Evolutionary conservation across 768 basidiomycete species (phyloP), one percentile per base, ranked within the genome.

Genomic region (Pleurotus eryngii): DNA sequence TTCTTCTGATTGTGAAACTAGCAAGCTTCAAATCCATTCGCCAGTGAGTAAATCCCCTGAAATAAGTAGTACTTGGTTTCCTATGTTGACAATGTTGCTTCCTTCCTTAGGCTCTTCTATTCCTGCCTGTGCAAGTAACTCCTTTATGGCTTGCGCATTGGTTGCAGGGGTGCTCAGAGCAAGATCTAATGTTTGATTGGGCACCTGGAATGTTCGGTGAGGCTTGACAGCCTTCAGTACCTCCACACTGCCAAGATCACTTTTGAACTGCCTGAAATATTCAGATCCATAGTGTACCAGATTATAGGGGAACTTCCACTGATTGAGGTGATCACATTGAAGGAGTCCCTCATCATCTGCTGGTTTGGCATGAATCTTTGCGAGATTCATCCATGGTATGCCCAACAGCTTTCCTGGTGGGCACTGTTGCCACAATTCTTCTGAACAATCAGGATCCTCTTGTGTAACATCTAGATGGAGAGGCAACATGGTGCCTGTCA

Each of bases 381-480:
- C 49, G 9, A 67, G 57, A 3, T 68, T 58, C 40, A 5, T 58
- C 57, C 9, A 57, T 46, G 14, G 40, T 6, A n/a, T 55, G 62
- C 20, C 47, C 47, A 45, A 45, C n/a, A 43, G 22, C 39, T 62
- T 14, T 58, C 30, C 0, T 17, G 64, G 40, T 0, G 49, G 42
- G 15, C 62, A 70, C 30, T 45, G 65, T 18, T 61, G 46, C 75
- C 75, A 77, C 12, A 77, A 61, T 39, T 70, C 60, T 1, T 69
- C 50, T 0, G 70, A 68, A 55, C 70, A 75, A 3, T 62, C 49
- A 2, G 78, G 63, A 57, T 76, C 68, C 3, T 60, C 61, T 4
- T 14, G 22, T 4, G 38, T 59, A n/a, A 70, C 57, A 9, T 57
- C 61, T 20, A 63, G 64, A 37, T 64, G 55, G 0, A 76, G 62